Evolutionary conservation across 1,139 yeast genomes (phyloP), one percentile per base, ranked within the genome.

Genomic region (Pichia norvegensis): DNA sequence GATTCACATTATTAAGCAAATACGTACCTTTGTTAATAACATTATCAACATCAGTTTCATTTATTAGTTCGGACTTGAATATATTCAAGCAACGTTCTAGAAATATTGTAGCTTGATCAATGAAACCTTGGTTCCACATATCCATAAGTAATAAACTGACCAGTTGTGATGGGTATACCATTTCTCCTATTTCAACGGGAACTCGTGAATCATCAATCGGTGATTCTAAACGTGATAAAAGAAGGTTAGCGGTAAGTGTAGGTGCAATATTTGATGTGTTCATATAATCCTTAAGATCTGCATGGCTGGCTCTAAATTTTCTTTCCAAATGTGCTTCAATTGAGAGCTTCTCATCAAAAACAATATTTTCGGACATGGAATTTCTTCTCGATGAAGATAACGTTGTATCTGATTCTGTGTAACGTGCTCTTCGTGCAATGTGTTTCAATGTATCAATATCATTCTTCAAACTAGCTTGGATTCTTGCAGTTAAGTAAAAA

Each of bases 1-100:
- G 97, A 62, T 92, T 96, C 4, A 95, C 88, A 66, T 92, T 92
- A 7, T 96, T 86, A 55, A 94, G 73, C 97, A 98, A 90, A 71
- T 90, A 92, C 0, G 97, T 95, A 58, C 97, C 97, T 56, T 86
- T 87, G 41, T 88, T 80, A 57, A 90, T 82, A 38, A 87, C 81
- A 51, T 85, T 95, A 48, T 85, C 95, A 3, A 50, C 36, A 44
- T 92, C 95, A 59, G 81, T 80, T 61, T 83, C 69, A 7, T 67
- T 61, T 8, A 80, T 72, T 17, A 84, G 86, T 51, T 81, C 78
- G 44, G 77, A 80, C 68, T 88, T 97, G 53, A 94, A 87, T 2
- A 86, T 83, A 38, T 87, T 80, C 64, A 92, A 74, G 3, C 86
- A 94, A 62, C 84, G 90, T 42, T 96, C 96, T 52, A 92, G 69